Conservation (phyloP, 495 filamentous ascomycete species). For the Penicillium coprophilum region DNA sequence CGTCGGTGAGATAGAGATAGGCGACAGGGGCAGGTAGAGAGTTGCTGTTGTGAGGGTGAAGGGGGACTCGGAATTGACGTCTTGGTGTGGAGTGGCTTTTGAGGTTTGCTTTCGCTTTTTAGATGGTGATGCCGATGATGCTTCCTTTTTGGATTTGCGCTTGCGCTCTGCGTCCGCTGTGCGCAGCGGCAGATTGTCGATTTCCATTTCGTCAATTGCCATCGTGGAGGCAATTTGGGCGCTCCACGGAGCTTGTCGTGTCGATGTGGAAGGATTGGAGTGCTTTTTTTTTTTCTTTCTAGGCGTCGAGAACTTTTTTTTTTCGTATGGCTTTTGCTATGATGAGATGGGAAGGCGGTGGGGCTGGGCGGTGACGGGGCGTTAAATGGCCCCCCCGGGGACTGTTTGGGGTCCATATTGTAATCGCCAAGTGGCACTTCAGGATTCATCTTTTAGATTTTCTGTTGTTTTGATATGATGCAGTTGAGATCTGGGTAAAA, state of each 20-base stretch:
- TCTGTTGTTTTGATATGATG: conserved; percentile 2
- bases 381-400: conserved; percentile 10
- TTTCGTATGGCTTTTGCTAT: conserved; percentile 27
- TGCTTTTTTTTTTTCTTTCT: conserved; percentile 10
- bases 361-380: conserved; percentile 29
- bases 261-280: conserved; percentile 20
- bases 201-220: conserved; percentile 47
- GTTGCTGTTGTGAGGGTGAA: conserved; percentile 63
- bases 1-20: conserved; percentile 62
- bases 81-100: neutral
- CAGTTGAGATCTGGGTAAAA: neutral
- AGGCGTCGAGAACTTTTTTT: conserved; percentile 37
- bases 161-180: conserved; percentile 40
- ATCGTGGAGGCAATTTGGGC: conserved; percentile 34
- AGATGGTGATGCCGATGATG: conserved; percentile 33
- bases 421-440: conserved; percentile 3
- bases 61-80: conserved; percentile 42
- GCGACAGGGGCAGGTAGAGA: conserved; percentile 69
- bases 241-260: conserved; percentile 23
- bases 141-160: conserved; percentile 52
- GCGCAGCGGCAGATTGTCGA: conserved; percentile 31
- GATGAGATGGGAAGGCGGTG: conserved; percentile 35
- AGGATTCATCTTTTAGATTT: neutral
- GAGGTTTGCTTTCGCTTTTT: conserved; percentile 51
- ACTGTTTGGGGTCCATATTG: conserved; percentile 11